Evolutionary conservation across 495 filamentous ascomycete species (phyloP).

Genomic region (Aspergillus indologenus): DNA sequence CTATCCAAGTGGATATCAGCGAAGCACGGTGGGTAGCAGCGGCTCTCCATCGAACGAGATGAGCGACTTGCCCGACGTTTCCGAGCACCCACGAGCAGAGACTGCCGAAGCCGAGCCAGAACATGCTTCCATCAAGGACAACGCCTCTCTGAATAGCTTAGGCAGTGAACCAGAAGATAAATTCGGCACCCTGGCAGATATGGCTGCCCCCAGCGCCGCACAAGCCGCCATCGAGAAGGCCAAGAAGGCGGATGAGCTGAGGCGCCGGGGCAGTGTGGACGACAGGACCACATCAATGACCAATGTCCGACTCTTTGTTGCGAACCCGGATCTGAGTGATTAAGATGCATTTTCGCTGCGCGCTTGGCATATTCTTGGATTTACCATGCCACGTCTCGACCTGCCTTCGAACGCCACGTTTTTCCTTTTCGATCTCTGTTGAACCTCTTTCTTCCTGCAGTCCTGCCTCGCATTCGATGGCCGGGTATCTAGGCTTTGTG

Average conservation of each 20-base stretch:
- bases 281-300: constrained; percentile 84
- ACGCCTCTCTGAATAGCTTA: constrained; percentile 34
- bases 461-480: background rate
- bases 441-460: constrained; percentile 4
- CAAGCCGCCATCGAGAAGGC: constrained; percentile 58
- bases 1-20: constrained; percentile 51
- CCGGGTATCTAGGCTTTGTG: background rate
- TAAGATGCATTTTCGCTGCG: constrained; percentile 23
- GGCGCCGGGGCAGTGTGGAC: constrained; percentile 88
- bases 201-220: constrained; percentile 44
- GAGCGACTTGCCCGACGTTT: constrained; percentile 46
- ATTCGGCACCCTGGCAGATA: constrained; percentile 54
- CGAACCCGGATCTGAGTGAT: constrained; percentile 83
- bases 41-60: constrained; percentile 62
- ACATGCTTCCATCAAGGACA: constrained; percentile 45
- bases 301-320: constrained; percentile 82
- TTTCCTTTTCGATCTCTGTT: background rate
- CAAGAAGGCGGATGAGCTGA: constrained; percentile 70
- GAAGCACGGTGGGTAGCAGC: constrained; percentile 62
- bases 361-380: background rate
- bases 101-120: constrained; percentile 35
- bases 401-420: background rate
- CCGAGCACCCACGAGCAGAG: constrained; percentile 51
- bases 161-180: constrained; percentile 52
- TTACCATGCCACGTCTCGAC: background rate